These are phyloP conservation scores for Xylaria sp. DNA, from an alignment of 2,329 filamentous ascomycete genomes.

Conservation along the genomic window DNA sequence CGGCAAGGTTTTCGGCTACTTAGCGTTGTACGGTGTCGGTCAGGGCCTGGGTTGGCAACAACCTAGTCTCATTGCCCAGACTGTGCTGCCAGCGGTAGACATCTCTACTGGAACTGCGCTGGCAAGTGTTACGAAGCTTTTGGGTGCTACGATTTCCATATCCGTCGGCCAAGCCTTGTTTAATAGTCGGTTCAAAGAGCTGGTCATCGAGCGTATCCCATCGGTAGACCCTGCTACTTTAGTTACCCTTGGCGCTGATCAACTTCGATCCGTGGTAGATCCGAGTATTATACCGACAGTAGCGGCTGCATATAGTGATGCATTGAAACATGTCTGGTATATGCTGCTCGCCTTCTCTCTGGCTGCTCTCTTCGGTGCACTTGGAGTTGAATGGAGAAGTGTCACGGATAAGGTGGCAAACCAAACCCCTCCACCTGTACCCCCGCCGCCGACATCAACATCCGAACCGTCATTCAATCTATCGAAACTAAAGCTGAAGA, in stretches of 20 bases:
- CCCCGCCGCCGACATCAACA: not conserved
- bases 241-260: not conserved
- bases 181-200: slow-evolving; percentile 13
- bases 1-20: slow-evolving; percentile 13
- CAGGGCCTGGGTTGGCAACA: slow-evolving; percentile 23
- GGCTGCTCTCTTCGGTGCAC: slow-evolving; percentile 1
- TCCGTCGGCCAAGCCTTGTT: slow-evolving; percentile 18
- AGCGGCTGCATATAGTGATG: slow-evolving; percentile 12
- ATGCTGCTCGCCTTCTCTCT: slow-evolving; percentile 8
- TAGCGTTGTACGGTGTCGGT: slow-evolving; percentile 15
- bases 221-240: not conserved
- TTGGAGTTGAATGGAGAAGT: slow-evolving; percentile 18
- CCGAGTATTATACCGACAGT: not conserved
- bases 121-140: slow-evolving; percentile 17
- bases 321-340: slow-evolving; percentile 18
- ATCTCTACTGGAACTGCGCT: slow-evolving; percentile 18
- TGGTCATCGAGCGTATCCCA: not conserved
- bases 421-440: slow-evolving; percentile 11
- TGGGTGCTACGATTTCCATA: slow-evolving; percentile 10
- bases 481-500: not conserved
- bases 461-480: not conserved
- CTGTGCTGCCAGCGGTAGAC: slow-evolving; percentile 17
- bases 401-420: slow-evolving; percentile 22
- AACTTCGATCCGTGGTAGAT: not conserved
- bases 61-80: slow-evolving; percentile 20